Evolutionary conservation across 2,329 filamentous ascomycete genomes (phyloP), one percentile per base, ranked within the genome.

Genomic region (Fusarium nematophilum): DNA sequence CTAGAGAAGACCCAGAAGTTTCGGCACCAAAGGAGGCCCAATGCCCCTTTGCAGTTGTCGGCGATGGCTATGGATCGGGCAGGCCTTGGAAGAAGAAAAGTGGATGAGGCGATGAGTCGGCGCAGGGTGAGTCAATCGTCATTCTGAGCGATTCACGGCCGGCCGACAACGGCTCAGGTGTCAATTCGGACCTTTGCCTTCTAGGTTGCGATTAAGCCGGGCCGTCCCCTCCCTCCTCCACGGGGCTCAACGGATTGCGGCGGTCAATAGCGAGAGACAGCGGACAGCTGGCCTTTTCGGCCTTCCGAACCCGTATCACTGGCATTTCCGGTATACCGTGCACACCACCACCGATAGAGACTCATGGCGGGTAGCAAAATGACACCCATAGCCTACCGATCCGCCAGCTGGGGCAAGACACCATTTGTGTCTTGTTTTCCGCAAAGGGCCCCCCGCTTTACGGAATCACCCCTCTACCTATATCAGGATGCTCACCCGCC

Each of bases 361-460:
- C 27, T 43, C 31, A 64, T 25, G 17, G 47, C 57, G 57, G 21
- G 4, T 6, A 21, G 21, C 21, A 21, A 21, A 6, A n/a, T n/a
- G n/a, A n/a, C n/a, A n/a, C n/a, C n/a, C n/a, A n/a, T n/a, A 57
- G 45, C 43, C 52, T 53, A 59, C 53, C 48, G 53, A 53, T 57
- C 62, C 47, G 51, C 57, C 47, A 57, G 46, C 53, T 51, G 53
- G 55, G 26, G 31, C 56, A 33, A 48, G 50, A 38, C 49, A 46
- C 42, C 51, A 49, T 59, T 40, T 63, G 40, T 50, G 27, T 64
- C 21, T 53, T 38, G 29, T 38, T 15, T 15, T 60, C n/a, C 59
- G 39, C 50, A 14, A 30, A 61, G 55, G 38, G 53, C 44, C 54
- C 64, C 61, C 59, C 62, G 62, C 64, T 59, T 59, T 57, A 36